phyloP scores from a whole-genome alignment of 139 green algal species.

The Haematococcus lacustris region DNA sequence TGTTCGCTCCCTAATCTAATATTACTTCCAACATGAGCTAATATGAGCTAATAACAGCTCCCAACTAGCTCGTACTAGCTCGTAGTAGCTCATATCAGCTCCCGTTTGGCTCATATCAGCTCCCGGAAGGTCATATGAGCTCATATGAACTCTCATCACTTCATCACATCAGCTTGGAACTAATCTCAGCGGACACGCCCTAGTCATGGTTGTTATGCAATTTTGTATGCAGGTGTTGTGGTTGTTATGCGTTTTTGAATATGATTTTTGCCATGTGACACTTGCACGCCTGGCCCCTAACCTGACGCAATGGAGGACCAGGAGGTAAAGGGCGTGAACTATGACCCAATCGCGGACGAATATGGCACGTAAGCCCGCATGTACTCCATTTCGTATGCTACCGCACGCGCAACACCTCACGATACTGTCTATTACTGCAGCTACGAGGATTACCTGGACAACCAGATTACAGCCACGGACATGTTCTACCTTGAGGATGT shows the following conservation, averaged over 20 bases:
- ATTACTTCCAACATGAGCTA: no score
- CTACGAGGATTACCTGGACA: slow-evolving; percentile 88
- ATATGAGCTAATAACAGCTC: no score
- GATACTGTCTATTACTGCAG: slow-evolving; percentile 31
- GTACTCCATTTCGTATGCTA: not conserved
- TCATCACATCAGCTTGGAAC: no score
- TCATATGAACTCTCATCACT: no score
- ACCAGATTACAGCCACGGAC: slow-evolving; percentile 69
- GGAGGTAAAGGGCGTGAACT: not conserved
- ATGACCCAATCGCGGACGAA: slow-evolving; percentile 8
- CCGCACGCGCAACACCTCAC: not conserved
- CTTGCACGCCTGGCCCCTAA: not conserved
- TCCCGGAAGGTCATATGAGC: no score
- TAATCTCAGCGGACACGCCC: no score
- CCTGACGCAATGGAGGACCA: not conserved
- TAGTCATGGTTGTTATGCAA: no score
- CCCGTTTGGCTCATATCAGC: no score
- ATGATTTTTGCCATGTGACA: not conserved
- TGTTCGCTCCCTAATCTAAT: no score
- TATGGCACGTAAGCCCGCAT: slow-evolving; percentile 4
- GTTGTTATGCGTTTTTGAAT: not conserved
- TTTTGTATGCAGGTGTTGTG: no score
- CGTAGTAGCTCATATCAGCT: no score
- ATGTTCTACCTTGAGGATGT: slow-evolving; percentile 81
- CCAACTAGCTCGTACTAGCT: no score